phyloP scores from a whole-genome alignment of 148 eudicot species.

The Amaranthus palmeri region DNA sequence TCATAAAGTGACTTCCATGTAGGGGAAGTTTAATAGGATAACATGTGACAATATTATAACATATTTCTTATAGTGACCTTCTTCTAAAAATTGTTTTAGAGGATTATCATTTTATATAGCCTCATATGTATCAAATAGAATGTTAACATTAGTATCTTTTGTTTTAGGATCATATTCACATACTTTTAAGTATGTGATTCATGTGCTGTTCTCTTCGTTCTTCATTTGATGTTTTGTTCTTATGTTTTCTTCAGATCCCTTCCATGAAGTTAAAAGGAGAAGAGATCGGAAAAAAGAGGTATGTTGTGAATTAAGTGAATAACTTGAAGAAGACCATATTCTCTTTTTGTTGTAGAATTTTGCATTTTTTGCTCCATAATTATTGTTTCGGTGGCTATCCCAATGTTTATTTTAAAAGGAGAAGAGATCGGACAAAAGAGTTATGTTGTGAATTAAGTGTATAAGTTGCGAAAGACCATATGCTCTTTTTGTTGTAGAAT shows the following conservation, averaged over 20 bases:
- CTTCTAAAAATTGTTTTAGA: too few species aligned
- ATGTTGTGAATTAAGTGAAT: neutral
- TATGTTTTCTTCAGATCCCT: conserved; percentile 29
- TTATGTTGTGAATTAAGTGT: conserved; percentile 22
- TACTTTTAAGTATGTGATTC: neutral
- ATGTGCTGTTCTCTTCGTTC: neutral
- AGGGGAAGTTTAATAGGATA: too few species aligned
- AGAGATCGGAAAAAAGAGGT: conserved; percentile 54
- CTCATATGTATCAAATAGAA: neutral
- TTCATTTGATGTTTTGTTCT: neutral
- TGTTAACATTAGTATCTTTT: neutral
- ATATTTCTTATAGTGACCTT: too few species aligned
- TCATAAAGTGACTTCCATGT: too few species aligned
- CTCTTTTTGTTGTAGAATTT: neutral
- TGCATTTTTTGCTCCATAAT: neutral
- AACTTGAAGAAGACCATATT: neutral
- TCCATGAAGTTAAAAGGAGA: conserved; percentile 72
- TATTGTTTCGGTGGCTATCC: neutral
- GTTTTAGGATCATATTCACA: neutral
- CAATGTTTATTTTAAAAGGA: too few species aligned
- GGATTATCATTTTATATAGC: neutral
- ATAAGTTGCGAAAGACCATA: neutral
- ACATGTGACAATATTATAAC: too few species aligned
- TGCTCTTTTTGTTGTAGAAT: neutral
- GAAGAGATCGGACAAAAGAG: conserved; percentile 50